Conservation (phyloP, 768 basidiomycete genomes). For the Xerocomellus amylosporus region DNA sequence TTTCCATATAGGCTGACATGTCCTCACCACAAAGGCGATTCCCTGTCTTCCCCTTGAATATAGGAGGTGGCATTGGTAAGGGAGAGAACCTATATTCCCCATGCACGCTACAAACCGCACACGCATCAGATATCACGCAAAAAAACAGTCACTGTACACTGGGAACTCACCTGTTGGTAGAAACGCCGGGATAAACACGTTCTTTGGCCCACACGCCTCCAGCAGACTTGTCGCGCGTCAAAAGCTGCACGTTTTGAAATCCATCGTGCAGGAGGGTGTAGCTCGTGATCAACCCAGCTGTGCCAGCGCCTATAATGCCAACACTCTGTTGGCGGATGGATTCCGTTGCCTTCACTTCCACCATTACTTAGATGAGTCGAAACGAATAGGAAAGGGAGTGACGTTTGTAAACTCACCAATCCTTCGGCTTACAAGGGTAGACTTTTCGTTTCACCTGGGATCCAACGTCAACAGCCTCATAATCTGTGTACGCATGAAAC, state of each 20-base stretch:
- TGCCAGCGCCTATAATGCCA: conserved; percentile 56
- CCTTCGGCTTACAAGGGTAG: too few species aligned
- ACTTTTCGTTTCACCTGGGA: too few species aligned
- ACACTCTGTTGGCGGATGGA: conserved; percentile 25
- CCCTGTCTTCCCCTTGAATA: conserved; percentile 32
- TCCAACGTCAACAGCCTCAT: too few species aligned
- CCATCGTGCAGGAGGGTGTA: conserved; percentile 56
- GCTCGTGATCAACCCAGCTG: conserved; percentile 59
- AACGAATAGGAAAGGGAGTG: neutral
- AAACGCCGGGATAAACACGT: conserved; percentile 54
- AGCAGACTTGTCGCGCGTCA: conserved; percentile 51
- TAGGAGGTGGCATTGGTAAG: conserved; percentile 49
- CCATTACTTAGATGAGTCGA: neutral
- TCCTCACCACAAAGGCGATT: conserved; percentile 53
- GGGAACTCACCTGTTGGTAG: conserved; percentile 55
- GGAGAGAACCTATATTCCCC: conserved; percentile 62
- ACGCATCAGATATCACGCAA: neutral
- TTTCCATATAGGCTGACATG: conserved; percentile 55
- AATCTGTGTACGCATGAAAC: too few species aligned
- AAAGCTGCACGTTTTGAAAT: conserved; percentile 50
- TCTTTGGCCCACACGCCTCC: conserved; percentile 62
- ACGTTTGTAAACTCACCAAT: neutral
- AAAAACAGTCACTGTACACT: neutral
- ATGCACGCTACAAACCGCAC: conserved; percentile 46
- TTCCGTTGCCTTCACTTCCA: neutral